Evolutionary conservation across 2,329 filamentous ascomycete species (phyloP), one percentile per base, ranked within the genome.

Genomic region (Colletotrichum sp.): DNA sequence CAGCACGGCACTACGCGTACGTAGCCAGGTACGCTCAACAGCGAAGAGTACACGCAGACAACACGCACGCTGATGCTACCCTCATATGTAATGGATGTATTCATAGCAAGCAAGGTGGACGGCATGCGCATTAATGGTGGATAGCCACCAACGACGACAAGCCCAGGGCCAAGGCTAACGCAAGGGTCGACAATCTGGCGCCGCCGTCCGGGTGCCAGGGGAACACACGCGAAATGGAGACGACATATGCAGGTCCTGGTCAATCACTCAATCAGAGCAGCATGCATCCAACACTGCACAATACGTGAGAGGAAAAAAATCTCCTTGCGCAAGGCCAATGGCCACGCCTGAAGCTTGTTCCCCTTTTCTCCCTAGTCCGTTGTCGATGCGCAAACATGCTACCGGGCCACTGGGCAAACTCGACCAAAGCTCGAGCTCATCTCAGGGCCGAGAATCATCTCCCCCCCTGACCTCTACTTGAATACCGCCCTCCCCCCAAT

Each of bases 281-380:
- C 13, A 28, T n/a, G 48, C 13, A 28, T n/a, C 28, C 48, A 34
- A 52, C 43, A 52, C 43, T 52, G 43, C 43, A 52, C 43, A 52
- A 52, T 52, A 52, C n/a, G n/a, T 52, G 36, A 16, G 43, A 57
- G 34, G 9, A 3, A 28, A 73, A 26, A 75, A 75, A 72, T 65
- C 74, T 76, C 70, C 57, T 76, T 65, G 74, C 70, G 57, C 65
- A 60, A 65, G 43, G 43, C 43, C 43, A 52, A 52, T 52, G 43
- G 64, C 74, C 48, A 76, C 70, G 70, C 74, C 74, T 76, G 74
- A 76, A 74, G 74, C 70, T 76, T 74, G 70, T 74, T 76, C 74
- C 74, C 70, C 74, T 36, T 76, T 76, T 76, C 74, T 74, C 65
- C 34, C 71, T 76, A 76, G 74, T 69, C 63, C 32, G 67, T 64